Conservation (phyloP, 495 filamentous ascomycete genomes). For the Aspergillus heteromorphus region DNA sequence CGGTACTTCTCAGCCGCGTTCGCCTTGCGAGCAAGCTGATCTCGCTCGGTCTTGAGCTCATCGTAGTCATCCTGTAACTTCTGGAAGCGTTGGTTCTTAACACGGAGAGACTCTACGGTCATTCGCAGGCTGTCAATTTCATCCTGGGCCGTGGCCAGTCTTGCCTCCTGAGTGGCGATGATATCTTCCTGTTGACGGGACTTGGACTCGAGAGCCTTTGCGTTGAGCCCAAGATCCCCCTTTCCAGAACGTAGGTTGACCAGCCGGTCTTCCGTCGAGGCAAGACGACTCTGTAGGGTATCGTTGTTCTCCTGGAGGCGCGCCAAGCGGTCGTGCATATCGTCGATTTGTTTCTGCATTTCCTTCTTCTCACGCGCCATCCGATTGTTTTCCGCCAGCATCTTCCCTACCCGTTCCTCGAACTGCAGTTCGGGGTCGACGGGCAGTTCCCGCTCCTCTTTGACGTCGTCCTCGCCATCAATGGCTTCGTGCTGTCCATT, state of each 20-base stretch:
- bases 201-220: conserved; percentile 42
- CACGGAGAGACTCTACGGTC: conserved; percentile 5
- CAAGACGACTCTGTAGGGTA: conserved; percentile 39
- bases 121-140: conserved; percentile 13
- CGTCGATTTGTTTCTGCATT: conserved; percentile 47
- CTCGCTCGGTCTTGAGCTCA: conserved; percentile 65
- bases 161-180: conserved; percentile 52
- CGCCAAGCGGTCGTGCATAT: conserved; percentile 52
- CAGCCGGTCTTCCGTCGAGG: conserved; percentile 43
- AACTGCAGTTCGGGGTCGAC: conserved; percentile 48
- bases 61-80: conserved; percentile 62
- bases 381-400: conserved; percentile 45
- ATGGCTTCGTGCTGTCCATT: conserved; percentile 34
- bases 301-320: conserved; percentile 56
- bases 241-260: conserved; percentile 41
- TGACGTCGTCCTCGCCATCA: conserved; percentile 33
- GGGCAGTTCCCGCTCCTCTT: conserved; percentile 29
- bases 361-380: conserved; percentile 48
- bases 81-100: conserved; percentile 44
- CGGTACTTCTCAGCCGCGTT: conserved; percentile 71
- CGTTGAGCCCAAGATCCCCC: conserved; percentile 39
- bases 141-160: conserved; percentile 44
- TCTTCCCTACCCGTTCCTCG: conserved; percentile 50
- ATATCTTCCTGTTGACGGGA: conserved; percentile 51
- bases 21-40: conserved; percentile 71